Conservation (phyloP, 2,329 filamentous ascomycete genomes). For the Colletotrichum sp. region DNA sequence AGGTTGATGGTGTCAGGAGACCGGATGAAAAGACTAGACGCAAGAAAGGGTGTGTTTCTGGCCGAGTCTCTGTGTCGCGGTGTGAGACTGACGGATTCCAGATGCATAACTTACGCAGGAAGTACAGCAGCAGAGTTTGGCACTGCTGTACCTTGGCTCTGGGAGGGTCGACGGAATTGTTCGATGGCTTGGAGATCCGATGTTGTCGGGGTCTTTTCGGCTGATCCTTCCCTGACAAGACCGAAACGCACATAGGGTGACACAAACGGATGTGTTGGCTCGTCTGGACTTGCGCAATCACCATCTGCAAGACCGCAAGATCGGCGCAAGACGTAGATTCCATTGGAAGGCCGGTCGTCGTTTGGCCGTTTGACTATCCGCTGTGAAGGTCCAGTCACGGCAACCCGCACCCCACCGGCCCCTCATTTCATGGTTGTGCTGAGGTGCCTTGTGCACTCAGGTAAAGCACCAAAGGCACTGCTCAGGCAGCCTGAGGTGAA, state of each 20-base stretch:
- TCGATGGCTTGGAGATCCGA: not conserved
- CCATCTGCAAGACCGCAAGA: not conserved
- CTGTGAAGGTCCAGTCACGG: not conserved
- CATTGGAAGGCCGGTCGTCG: not conserved
- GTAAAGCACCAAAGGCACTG: not conserved
- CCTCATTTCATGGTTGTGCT: not conserved
- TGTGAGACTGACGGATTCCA: not conserved
- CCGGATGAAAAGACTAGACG: not conserved
- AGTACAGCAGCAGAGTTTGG: not conserved
- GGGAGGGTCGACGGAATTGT: not conserved
- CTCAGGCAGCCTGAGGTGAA: not conserved
- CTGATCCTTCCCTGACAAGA: not conserved
- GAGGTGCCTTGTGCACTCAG: too few species aligned
- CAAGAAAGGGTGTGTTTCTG: not conserved
- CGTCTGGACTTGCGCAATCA: not conserved
- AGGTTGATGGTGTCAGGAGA: conserved; percentile 3
- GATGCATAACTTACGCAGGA: not conserved
- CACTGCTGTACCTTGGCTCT: not conserved
- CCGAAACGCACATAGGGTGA: not conserved
- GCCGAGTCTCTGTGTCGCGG: not conserved
- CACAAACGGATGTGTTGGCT: not conserved
- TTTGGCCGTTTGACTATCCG: not conserved
- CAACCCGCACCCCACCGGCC: not conserved
- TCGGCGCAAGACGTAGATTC: not conserved
- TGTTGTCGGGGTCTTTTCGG: not conserved